Conservation (phyloP, 805 yeast genomes). For the Wilhelminamyces savonicus region DNA sequence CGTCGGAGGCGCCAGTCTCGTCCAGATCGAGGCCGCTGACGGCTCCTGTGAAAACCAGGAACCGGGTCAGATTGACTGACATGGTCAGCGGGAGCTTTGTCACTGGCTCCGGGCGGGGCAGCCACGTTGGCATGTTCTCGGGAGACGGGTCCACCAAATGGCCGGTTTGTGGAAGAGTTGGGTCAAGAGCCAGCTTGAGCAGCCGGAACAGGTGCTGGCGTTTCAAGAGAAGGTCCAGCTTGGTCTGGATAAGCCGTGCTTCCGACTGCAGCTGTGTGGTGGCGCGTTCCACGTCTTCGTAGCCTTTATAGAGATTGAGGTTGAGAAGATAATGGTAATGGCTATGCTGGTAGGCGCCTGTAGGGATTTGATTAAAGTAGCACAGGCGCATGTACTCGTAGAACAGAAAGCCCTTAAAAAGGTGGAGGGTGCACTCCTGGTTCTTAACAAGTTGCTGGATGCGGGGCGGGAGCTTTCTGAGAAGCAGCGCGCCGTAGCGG, state of each 20-base stretch:
- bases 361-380: slow-evolving; percentile 30
- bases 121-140: too few species aligned
- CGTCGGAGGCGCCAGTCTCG: background rate
- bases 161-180: too few species aligned
- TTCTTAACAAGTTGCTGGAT: slow-evolving; percentile 28
- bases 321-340: slow-evolving; percentile 31
- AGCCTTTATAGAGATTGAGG: slow-evolving; percentile 31
- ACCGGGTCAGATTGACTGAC: too few species aligned
- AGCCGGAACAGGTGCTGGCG: too few species aligned
- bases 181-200: too few species aligned
- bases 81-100: too few species aligned
- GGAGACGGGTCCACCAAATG: too few species aligned
- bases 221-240: background rate
- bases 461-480: slow-evolving; percentile 26
- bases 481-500: slow-evolving; percentile 13
- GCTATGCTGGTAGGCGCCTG: slow-evolving; percentile 20
- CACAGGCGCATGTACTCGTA: slow-evolving; percentile 36
- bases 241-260: slow-evolving; percentile 12
- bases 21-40: too few species aligned
- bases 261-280: slow-evolving; percentile 23
- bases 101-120: too few species aligned
- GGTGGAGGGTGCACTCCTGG: slow-evolving; percentile 19
- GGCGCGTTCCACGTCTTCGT: slow-evolving; percentile 26
- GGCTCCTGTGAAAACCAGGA: too few species aligned
- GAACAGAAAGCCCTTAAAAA: slow-evolving; percentile 26